A percentile compares a stretch with the other conserved stretches of the same genome.
Conservation (phyloP, 2,329 filamentous ascomycete species). For the Cladosporium colombiae region DNA sequence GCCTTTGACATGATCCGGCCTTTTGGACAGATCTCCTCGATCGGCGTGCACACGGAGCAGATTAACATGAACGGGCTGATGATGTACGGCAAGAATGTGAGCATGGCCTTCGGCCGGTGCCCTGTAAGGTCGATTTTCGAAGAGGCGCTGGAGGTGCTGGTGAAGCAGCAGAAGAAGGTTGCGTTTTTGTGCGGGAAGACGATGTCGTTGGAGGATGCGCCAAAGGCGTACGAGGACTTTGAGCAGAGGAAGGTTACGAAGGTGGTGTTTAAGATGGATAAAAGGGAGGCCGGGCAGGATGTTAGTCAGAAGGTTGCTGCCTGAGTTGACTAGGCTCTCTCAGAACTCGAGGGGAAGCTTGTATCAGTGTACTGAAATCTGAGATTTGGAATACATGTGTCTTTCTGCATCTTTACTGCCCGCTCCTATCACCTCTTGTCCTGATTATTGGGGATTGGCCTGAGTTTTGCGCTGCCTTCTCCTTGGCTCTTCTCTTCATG, state of each 20-base stretch:
- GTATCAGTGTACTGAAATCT: background rate
- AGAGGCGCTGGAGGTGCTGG: conserved; percentile 47
- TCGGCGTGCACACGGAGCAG: conserved; percentile 48
- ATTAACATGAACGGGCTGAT: conserved; percentile 52
- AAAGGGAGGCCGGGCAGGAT: conserved; percentile 7
- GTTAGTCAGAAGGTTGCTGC: conserved; percentile 12
- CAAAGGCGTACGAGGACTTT: conserved; percentile 55
- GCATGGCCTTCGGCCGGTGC: conserved; percentile 53
- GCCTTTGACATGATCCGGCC: conserved; percentile 52
- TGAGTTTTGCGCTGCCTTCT: too few relatives aligned
- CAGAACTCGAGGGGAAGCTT: background rate
- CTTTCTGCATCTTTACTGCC: too few relatives aligned
- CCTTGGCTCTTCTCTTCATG: too few relatives aligned
- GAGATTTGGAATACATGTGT: background rate
- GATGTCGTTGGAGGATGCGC: conserved; percentile 52
- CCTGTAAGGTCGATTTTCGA: conserved; percentile 54
- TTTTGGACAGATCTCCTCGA: conserved; percentile 51
- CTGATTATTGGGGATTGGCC: too few relatives aligned
- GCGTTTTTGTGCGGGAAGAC: conserved; percentile 57
- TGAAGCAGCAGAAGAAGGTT: conserved; percentile 52
- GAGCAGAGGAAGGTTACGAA: conserved; percentile 57
- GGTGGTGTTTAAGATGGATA: conserved; percentile 50
- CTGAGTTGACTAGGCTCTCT: too few relatives aligned
- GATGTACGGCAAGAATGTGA: conserved; percentile 53
- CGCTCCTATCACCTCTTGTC: too few relatives aligned